These are phyloP conservation scores for Fusarium succisae DNA, from an alignment of 2,329 filamentous ascomycete genomes.

Conservation along the genomic window DNA sequence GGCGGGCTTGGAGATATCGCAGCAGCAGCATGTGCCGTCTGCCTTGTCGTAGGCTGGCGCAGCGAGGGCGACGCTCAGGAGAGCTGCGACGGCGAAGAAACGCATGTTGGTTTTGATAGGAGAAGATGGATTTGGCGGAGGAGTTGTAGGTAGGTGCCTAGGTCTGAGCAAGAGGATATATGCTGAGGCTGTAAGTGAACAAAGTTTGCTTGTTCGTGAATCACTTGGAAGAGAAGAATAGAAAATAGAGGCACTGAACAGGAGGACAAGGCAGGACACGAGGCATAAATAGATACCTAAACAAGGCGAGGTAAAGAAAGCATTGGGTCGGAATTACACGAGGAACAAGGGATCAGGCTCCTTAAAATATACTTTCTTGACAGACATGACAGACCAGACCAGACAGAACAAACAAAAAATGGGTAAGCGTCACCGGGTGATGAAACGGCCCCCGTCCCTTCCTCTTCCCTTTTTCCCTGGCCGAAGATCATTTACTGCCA, in stretches of 20 bases:
- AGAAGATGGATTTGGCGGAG: neutral
- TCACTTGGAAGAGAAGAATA: neutral
- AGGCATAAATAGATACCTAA: neutral
- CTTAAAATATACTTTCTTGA: conserved; percentile 11
- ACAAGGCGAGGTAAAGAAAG: neutral
- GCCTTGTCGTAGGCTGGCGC: conserved; percentile 26
- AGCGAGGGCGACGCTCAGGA: conserved; percentile 37
- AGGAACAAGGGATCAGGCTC: neutral
- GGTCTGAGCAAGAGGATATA: neutral
- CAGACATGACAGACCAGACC: neutral
- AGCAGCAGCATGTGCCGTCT: conserved; percentile 47
- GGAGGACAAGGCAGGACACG: neutral
- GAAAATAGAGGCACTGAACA: neutral
- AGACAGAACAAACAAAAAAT: conserved; percentile 16
- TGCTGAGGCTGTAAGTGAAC: neutral
- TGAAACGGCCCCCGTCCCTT: conserved; percentile 16
- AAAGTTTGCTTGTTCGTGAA: conserved; percentile 7
- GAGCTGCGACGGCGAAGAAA: conserved; percentile 33
- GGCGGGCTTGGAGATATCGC: conserved; percentile 37
- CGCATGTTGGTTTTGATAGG: conserved; percentile 30
- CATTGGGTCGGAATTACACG: neutral
- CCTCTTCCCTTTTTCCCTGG: neutral
- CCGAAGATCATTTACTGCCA: neutral
- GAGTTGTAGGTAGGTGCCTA: neutral
- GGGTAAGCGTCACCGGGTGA: conserved; percentile 14